Evolutionary conservation across 441 rosid genomes (phyloP), one percentile per base, ranked within the genome.

Genomic region (Euphorbia schlechtendalii): DNA sequence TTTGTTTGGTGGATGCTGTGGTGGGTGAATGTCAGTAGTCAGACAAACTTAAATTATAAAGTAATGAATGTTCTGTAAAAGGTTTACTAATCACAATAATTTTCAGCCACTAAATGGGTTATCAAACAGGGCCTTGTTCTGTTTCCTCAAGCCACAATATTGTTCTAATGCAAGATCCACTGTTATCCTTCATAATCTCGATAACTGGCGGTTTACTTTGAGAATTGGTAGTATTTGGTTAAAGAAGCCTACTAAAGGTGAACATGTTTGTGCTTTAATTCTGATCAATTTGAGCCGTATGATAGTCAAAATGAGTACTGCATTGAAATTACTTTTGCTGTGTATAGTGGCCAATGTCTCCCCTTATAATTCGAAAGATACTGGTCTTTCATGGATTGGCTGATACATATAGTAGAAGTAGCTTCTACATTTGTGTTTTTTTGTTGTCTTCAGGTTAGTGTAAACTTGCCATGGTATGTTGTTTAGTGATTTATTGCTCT

Each of bases 391-490:
- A 34, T 34, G 40, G 40, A 34, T 34, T 34, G 40, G 40, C 40
- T 34, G 40, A 25, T 63, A 32, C 46, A 28, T n/a, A 27, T 13
- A 22, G 45, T 57, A 11, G 55, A 22, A 34, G 45, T 18, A 56
- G 12, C 22, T 45, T 67, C 8, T 30, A 10, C 6, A 18, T 43
- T 27, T 45, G 18, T 59, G 32, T 8, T 20, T 68, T 28, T 60
- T 1, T 4, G 3, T 24, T 60, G 5, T 28, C 17, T 59, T 21
- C n/a, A 30, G 46, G 49, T 22, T 18, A 43, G 18, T 49, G 20
- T 56, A 27, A 40, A 49, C 43, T 18, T 58, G n/a, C 56, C 38
- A n/a, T 68, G n/a, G 64, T 68, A n/a, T 68, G 11, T 66, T 68
- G 55, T 25, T 68, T 40, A 59, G n/a, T 62, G 67, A 46, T 38